phyloP scores from a whole-genome alignment of 352 stramenopile genomes.

The Phytophthora uliginosa region DNA sequence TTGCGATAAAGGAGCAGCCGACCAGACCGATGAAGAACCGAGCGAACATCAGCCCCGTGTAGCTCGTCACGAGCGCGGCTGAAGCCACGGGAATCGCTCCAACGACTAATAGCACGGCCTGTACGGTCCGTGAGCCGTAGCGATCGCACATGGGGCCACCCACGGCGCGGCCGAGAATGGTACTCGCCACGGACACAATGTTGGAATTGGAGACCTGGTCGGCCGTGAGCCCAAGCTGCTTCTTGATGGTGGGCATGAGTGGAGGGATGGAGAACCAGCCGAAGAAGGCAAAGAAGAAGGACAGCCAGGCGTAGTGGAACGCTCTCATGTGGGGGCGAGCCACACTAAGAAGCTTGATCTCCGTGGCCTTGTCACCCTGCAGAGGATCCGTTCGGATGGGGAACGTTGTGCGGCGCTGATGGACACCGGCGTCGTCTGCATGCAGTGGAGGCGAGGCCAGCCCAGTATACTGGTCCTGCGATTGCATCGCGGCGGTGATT shows the following conservation, averaged over 20 bases:
- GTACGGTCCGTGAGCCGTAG: constrained; percentile 90
- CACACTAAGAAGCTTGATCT: constrained; percentile 46
- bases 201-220: constrained; percentile 93
- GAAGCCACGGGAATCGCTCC: constrained; percentile 89
- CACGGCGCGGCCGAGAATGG: constrained; percentile 92
- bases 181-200: constrained; percentile 91
- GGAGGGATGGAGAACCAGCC: constrained; percentile 96
- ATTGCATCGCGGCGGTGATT: constrained; percentile 16
- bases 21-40: constrained; percentile 96
- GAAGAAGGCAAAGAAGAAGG: constrained; percentile 97
- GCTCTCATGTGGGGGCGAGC: constrained; percentile 92
- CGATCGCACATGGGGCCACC: constrained; percentile 94
- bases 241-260: constrained; percentile 93
- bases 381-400: constrained; percentile 45
- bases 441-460: constrained; percentile 34
- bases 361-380: constrained; percentile 41
- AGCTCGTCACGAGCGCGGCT: constrained; percentile 85
- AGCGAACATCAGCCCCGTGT: constrained; percentile 78
- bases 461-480: constrained; percentile 25
- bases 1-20: constrained; percentile 95
- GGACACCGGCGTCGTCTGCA: constrained; percentile 44
- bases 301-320: constrained; percentile 94
- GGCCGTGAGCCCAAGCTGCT: constrained; percentile 83
- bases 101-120: constrained; percentile 79
- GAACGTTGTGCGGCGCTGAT: constrained; percentile 55